These are phyloP conservation scores for Guadua angustifolia DNA, from an alignment of 176 grass and related monocot genomes.

Conservation along the genomic window DNA sequence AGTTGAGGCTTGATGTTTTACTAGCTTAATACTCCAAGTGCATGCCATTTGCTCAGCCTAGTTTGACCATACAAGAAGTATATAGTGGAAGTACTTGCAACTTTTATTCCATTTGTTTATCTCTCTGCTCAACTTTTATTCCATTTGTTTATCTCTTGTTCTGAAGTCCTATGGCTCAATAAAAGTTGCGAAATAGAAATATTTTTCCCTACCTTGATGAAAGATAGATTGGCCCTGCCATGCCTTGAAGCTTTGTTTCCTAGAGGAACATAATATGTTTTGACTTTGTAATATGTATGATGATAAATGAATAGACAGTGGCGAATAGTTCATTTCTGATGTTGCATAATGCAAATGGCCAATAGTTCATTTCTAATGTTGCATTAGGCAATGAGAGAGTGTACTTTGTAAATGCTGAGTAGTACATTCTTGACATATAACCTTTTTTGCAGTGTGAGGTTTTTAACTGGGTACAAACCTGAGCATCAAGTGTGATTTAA, in stretches of 20 bases:
- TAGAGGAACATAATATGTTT: conserved; percentile 1
- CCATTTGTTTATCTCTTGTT: too few species aligned
- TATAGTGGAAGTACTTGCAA: background rate
- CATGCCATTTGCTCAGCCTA: conserved; percentile 11
- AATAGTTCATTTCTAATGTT: conserved; percentile 9
- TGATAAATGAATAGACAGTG: background rate
- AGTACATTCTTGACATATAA: conserved; percentile 15
- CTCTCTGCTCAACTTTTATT: too few species aligned
- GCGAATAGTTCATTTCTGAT: too few species aligned
- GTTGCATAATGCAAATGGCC: background rate
- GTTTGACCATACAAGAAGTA: conserved; percentile 14
- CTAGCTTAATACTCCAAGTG: background rate
- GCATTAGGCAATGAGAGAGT: background rate
- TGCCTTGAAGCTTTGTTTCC: conserved; percentile 13
- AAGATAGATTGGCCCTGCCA: background rate
- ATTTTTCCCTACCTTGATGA: background rate
- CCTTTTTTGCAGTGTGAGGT: conserved; percentile 76
- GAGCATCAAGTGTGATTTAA: conserved; percentile 7
- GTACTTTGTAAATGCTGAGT: background rate
- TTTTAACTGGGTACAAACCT: conserved; percentile 75
- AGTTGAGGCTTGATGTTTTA: background rate
- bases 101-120: conserved; percentile 8
- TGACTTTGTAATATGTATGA: background rate
- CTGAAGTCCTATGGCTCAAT: background rate
- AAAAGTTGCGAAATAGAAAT: background rate